Evolutionary conservation across 257 asterid genomes (phyloP), one percentile per base, ranked within the genome.

Genomic region (Ehretia macrophylla): DNA sequence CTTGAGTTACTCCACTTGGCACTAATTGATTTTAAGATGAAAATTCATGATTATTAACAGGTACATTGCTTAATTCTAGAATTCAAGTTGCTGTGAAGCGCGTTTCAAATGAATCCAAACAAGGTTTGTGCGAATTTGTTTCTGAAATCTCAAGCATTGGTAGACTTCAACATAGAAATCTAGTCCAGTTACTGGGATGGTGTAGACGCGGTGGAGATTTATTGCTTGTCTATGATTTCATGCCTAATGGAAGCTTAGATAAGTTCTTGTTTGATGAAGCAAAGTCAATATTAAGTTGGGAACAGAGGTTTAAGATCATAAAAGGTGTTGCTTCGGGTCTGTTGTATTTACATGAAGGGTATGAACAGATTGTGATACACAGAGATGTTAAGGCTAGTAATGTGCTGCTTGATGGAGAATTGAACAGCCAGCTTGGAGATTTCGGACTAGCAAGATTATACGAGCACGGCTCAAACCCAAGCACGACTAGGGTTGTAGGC

Each of bases 241-340:
- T 82, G 94, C 83, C 96, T 9, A 87, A 84, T 46, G 88, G 91
- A 19, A 87, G 88, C 62, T 68, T 85, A 50, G 86, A 82, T 14
- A 76, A 64, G 55, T 77, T 57, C 72, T 54, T 87, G 27, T 82
- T 80, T 17, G 81, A 71, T 44, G 50, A 77, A 12, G 77, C 86
- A 0, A 65, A 40, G 27, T 39, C 47, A 17, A 54, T 72, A 1
- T 63, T 82, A 52, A 58, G 58, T 51, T 85, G 94, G 96, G 72
- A 73, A 19, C 88, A 75, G 32, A 79, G 94, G 63, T 78, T 79
- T 40, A 77, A 63, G 55, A 75, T 87, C 55, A 69, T 87, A 58
- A 84, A 80, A 67, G 83, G 90, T 21, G 88, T 85, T 3, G 94
- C 87, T 10, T 72, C 81, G 0, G 96, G 87, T 9, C 77, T 85